phyloP scores from a whole-genome alignment of 768 basidiomycete genomes.

The Mycena alexandri region DNA sequence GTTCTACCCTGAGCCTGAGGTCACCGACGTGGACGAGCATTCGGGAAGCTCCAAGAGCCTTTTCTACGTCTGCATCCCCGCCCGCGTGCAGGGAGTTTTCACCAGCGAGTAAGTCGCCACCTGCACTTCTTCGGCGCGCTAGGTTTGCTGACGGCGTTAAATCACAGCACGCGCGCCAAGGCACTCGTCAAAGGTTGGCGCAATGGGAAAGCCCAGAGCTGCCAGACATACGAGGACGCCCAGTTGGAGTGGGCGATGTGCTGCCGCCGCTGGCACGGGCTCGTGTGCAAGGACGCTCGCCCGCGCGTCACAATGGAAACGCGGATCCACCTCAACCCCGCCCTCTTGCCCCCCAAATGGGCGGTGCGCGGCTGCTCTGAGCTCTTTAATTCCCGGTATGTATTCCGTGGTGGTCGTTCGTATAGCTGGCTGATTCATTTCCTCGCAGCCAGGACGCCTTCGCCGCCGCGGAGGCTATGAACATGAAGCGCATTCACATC shows the following conservation, averaged over 20 bases:
- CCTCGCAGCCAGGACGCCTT: background rate
- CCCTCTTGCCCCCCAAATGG: background rate
- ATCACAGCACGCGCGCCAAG: too few relatives aligned
- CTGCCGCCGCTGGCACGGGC: background rate
- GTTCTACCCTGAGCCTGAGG: background rate
- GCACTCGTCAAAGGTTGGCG: background rate
- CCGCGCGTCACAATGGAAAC: background rate
- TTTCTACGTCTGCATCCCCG: background rate
- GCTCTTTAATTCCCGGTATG: background rate
- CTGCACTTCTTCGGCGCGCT: background rate
- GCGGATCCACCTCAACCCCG: constrained; percentile 1
- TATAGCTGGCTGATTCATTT: background rate
- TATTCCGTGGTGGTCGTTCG: background rate
- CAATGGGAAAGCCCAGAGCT: background rate
- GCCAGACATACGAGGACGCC: background rate
- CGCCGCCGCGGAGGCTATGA: background rate
- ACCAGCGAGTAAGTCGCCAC: background rate
- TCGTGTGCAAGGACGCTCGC: background rate
- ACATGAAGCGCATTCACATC: background rate
- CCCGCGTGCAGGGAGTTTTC: background rate
- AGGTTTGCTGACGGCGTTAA: background rate
- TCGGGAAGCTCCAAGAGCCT: background rate
- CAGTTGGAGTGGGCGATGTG: background rate
- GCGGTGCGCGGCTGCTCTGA: background rate
- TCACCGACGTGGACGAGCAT: background rate